Conservation (phyloP, 495 filamentous ascomycete genomes). For the Aspergillus panamensis region DNA sequence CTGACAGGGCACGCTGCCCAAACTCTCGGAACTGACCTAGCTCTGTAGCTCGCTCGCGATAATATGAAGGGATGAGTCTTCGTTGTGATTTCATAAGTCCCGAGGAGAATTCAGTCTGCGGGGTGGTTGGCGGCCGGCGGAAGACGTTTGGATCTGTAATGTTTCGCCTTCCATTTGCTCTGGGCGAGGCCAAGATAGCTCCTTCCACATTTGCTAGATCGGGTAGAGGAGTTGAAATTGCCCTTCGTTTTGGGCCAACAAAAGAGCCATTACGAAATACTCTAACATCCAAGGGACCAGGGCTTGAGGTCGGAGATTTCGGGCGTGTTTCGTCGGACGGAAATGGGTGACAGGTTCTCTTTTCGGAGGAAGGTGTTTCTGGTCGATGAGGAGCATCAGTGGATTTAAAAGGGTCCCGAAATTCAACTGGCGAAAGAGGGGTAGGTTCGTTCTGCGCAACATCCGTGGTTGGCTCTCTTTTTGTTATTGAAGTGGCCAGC, state of each 20-base stretch:
- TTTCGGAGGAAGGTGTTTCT: constrained; percentile 12
- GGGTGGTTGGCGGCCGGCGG: constrained; percentile 28
- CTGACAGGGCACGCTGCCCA: constrained; percentile 27
- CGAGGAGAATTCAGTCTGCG: constrained; percentile 20
- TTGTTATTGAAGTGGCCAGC: constrained; percentile 36
- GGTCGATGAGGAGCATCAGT: constrained; percentile 1
- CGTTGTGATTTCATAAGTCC: constrained; percentile 14
- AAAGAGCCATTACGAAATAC: constrained; percentile 29
- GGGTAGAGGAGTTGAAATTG: constrained; percentile 32
- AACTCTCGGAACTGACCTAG: constrained; percentile 11
- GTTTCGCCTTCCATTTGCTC: constrained; percentile 34
- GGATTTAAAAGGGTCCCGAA: constrained; percentile 37
- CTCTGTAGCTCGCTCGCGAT: constrained; percentile 26
- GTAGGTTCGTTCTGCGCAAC: constrained; percentile 7
- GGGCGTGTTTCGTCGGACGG: constrained; percentile 29
- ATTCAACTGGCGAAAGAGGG: constrained; percentile 26
- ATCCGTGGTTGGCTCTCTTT: constrained; percentile 10
- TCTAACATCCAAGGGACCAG: constrained; percentile 21
- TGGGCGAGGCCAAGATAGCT: constrained; percentile 22
- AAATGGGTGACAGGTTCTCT: constrained; percentile 20
- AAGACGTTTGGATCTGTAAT: constrained; percentile 44
- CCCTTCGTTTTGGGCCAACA: constrained; percentile 35
- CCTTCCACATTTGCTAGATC: constrained; percentile 27
- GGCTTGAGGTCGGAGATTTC: constrained; percentile 19
- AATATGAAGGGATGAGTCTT: constrained; percentile 22